Base-by-base conservation (phyloP, 805 yeast species). In the Yarrowia sp. region DNA sequence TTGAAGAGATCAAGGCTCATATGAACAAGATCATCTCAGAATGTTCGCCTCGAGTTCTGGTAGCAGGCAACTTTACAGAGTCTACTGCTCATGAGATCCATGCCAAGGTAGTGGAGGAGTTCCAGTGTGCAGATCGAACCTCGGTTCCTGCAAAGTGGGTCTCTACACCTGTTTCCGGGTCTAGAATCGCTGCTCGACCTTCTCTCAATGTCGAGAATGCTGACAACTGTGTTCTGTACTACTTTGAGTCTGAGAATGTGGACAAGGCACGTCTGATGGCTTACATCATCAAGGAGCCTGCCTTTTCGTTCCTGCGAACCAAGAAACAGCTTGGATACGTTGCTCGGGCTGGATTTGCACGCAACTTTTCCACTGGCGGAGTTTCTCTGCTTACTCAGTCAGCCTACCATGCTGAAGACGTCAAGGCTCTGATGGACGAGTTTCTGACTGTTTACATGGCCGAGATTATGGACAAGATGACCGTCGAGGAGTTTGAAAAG, bases 281-380 rank as follows among this genome's bases (percentile, higher is more conserved):
- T 0, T 92, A 89, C 67, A 81, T 92, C 67, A 78, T 88, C 59
- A 85, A 83, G 69, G 98, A 93, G 73, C 98, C 97, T 4, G 89
- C 93, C 67, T 95, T 93, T 76, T 87, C 90, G 71, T 89, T 88
- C 67, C 81, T 93, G 65, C 83, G 99, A 75, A 93, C 99, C 5
- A 88, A 90, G 70, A 98, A 93, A 76, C 98, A 95, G 75, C 81
- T 93, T 35, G 99, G 99, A 1, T 93, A 93, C 72, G 90, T 93
- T 68, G 99, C 92, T 0, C 90, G 90, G 72, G 85, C 95, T 46
- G 89, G 95, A 0, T 77, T 82, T 19, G 79, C 88, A 66, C 81
- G 81, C 67, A 83, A 89, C 4, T 82, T 95, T 71, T 86, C 95
- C n/a, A 83, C 87, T 6, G 81, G 83, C 72, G 92, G 95, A 16